Percentiles rank a stretch among this genome's conserved stretches.
Conservation (phyloP, 2,329 filamentous ascomycete species). For the Cladosporium austrohemisphaericum region DNA sequence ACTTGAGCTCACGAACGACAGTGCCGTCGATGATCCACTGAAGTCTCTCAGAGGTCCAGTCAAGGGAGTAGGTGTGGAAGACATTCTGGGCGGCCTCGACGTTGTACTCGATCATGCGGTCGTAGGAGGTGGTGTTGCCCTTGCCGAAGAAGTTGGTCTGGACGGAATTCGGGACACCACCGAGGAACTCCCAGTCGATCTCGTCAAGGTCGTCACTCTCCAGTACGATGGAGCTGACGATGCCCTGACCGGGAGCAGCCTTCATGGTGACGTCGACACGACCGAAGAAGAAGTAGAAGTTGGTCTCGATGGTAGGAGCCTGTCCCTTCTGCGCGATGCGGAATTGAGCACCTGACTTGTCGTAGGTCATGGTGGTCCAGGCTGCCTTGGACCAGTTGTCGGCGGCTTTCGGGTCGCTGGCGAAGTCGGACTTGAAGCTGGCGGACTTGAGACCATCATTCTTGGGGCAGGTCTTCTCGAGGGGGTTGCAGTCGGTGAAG, state of each 20-base stretch:
- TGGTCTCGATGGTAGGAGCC: constrained; percentile 72
- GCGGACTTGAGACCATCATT: constrained; percentile 66
- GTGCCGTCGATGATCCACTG: constrained; percentile 68
- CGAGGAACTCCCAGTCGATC: constrained; percentile 81
- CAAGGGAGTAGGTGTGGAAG: constrained; percentile 66
- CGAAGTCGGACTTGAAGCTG: constrained; percentile 49
- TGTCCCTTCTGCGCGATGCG: constrained; percentile 67
- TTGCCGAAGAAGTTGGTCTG: constrained; percentile 75
- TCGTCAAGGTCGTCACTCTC: constrained; percentile 80
- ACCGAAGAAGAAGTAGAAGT: constrained; percentile 74
- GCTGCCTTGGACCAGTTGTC: constrained; percentile 57
- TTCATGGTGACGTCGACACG: constrained; percentile 47
- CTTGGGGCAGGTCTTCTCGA: constrained; percentile 64
- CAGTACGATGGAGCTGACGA: constrained; percentile 77
- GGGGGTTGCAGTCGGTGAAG: constrained; percentile 71
- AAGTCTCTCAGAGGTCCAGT: constrained; percentile 65
- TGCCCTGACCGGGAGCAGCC: constrained; percentile 55
- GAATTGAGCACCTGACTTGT: constrained; percentile 65
- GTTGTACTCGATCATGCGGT: constrained; percentile 63
- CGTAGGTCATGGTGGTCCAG: constrained; percentile 62
- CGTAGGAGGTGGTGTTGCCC: constrained; percentile 66
- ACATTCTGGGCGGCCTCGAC: constrained; percentile 56
- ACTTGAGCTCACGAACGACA: constrained; percentile 64
- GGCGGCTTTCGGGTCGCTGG: constrained; percentile 58
- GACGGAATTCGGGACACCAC: constrained; percentile 58